phyloP scores from a whole-genome alignment of 2,329 filamentous ascomycete genomes.

The Arachnomyces sp. region DNA sequence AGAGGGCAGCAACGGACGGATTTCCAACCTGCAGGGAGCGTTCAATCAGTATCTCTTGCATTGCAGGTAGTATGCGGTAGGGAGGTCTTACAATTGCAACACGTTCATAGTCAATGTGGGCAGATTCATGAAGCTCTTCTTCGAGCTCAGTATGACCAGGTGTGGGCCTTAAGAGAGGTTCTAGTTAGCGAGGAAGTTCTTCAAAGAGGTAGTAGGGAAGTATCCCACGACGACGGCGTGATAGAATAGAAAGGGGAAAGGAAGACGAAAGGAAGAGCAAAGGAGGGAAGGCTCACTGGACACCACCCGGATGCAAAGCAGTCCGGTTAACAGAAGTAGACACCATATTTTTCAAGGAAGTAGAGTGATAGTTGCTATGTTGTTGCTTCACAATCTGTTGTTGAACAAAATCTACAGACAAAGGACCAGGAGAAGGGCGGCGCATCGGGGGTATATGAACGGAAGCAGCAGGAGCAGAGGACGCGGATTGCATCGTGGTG shows the following conservation, averaged over 20 bases:
- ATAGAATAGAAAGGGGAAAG: slow-evolving; percentile 11
- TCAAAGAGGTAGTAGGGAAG: slow-evolving; percentile 5
- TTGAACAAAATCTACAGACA: slow-evolving; percentile 48
- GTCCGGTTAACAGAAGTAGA: slow-evolving; percentile 74
- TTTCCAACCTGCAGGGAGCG: slow-evolving; percentile 58
- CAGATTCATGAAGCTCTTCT: slow-evolving; percentile 93
- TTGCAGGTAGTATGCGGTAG: neutral
- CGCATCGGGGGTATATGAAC: slow-evolving; percentile 37
- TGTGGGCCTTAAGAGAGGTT: slow-evolving; percentile 52
- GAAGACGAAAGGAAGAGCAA: slow-evolving; percentile 11
- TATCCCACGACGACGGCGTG: slow-evolving; percentile 3
- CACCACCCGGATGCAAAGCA: slow-evolving; percentile 79
- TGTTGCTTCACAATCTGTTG: slow-evolving; percentile 51
- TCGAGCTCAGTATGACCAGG: slow-evolving; percentile 92
- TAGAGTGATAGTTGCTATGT: slow-evolving; percentile 51
- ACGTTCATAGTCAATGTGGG: slow-evolving; percentile 98
- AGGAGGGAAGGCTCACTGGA: slow-evolving; percentile 57
- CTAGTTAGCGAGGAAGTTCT: slow-evolving; percentile 9
- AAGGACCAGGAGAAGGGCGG: slow-evolving; percentile 39
- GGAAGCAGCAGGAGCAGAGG: slow-evolving; percentile 23
- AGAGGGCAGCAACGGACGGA: slow-evolving; percentile 87
- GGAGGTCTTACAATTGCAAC: slow-evolving; percentile 76
- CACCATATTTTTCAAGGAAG: slow-evolving; percentile 45
- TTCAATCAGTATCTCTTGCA: too few relatives aligned
- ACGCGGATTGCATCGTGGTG: too few relatives aligned